Conservation (phyloP, 768 basidiomycete species). For the Phlebiopsis gigantea region DNA sequence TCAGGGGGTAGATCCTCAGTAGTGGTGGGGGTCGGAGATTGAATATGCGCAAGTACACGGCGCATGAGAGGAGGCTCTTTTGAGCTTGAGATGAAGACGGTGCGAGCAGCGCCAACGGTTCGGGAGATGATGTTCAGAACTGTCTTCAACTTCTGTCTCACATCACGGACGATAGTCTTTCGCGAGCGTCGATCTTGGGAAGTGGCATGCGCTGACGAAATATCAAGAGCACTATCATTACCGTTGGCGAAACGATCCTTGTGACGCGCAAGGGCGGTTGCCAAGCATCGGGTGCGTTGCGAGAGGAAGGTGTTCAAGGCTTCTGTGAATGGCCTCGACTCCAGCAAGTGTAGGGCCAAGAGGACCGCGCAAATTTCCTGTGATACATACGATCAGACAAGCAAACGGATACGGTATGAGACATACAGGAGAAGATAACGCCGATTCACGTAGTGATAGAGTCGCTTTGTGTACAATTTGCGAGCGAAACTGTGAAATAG, state of each 20-base stretch:
- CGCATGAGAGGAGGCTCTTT: constrained; percentile 43
- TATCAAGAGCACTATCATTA: constrained; percentile 32
- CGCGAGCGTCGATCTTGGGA: constrained; percentile 16
- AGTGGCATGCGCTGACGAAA: constrained; percentile 1
- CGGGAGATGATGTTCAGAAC: constrained; percentile 51
- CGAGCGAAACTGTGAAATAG: constrained; percentile 76
- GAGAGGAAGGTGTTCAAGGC: constrained; percentile 64
- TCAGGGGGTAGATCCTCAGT: constrained; percentile 37
- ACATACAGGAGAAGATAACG: constrained; percentile 48
- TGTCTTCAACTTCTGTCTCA: constrained; percentile 47
- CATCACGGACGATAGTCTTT: constrained; percentile 40
- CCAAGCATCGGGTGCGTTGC: constrained; percentile 63
- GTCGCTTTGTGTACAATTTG: constrained; percentile 91
- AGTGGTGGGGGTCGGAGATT: constrained; percentile 37
- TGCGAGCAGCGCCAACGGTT: constrained; percentile 53
- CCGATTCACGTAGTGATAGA: constrained; percentile 62
- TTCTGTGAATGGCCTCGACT: constrained; percentile 74
- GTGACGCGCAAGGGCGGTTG: constrained; percentile 30
- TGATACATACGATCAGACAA: constrained; percentile 3
- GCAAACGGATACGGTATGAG: background rate
- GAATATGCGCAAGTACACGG: constrained; percentile 55
- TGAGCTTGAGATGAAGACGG: constrained; percentile 44
- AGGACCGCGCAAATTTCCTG: constrained; percentile 76
- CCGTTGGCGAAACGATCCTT: constrained; percentile 13
- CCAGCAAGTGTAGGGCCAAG: constrained; percentile 82